A percentile compares a stretch with the other conserved stretches of the same genome.
These are phyloP conservation scores for Cryptococcus jaspeensis DNA, from an alignment of 1,284 basidiomycete genomes.

Conservation along the genomic window DNA sequence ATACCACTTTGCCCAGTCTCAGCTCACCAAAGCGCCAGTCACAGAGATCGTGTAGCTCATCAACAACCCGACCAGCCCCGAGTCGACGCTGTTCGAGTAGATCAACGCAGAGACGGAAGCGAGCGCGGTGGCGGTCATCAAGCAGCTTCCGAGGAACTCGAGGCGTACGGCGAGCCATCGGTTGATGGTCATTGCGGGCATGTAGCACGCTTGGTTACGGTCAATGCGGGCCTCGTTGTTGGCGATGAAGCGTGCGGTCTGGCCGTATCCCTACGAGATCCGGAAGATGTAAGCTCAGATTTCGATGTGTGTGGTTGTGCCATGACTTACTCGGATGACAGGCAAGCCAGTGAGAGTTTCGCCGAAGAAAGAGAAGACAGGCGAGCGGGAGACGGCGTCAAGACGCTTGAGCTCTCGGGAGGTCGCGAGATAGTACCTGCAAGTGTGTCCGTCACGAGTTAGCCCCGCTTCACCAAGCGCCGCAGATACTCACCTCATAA, in stretches of 20 bases:
- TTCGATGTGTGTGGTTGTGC: not conserved
- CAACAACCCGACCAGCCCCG: constrained; percentile 87
- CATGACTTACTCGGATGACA: constrained; percentile 64
- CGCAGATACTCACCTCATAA: constrained; percentile 65
- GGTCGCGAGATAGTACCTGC: constrained; percentile 83
- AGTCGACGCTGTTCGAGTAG: constrained; percentile 69
- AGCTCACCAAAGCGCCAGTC: constrained; percentile 58
- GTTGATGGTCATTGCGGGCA: constrained; percentile 56
- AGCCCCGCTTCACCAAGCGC: not conserved
- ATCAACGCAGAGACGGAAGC: constrained; percentile 72
- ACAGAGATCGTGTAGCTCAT: constrained; percentile 81
- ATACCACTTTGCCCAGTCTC: constrained; percentile 28
- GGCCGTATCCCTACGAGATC: constrained; percentile 58
- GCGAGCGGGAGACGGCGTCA: constrained; percentile 84
- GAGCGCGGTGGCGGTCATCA: constrained; percentile 73
- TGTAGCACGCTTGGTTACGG: constrained; percentile 57
- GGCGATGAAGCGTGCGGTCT: constrained; percentile 69
- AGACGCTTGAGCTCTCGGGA: constrained; percentile 89
- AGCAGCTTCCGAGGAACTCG: constrained; percentile 76
- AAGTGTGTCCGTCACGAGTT: constrained; percentile 10
- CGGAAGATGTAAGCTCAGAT: not conserved
- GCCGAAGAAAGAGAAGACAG: constrained; percentile 84
- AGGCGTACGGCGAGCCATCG: constrained; percentile 56
- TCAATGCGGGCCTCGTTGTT: constrained; percentile 71
- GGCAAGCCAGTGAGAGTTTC: constrained; percentile 81